These are phyloP conservation scores for Aspergillus sp. DNA, from an alignment of 2,329 filamentous ascomycete genomes.

Conservation along the genomic window DNA sequence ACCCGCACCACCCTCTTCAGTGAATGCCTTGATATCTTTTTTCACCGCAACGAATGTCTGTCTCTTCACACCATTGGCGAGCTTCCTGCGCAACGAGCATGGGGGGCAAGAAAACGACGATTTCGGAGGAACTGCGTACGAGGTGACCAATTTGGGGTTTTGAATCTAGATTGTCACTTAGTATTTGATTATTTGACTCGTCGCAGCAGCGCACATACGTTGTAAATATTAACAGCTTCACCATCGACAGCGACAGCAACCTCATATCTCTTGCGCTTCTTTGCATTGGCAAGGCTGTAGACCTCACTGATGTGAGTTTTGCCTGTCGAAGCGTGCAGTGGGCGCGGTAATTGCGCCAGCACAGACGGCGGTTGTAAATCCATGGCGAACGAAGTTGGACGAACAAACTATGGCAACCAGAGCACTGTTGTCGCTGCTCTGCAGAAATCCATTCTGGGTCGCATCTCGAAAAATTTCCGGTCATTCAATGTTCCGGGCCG, in stretches of 20 bases:
- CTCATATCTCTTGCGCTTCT: slow-evolving; percentile 63
- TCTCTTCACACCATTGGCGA: slow-evolving; percentile 48
- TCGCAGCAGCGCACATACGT: slow-evolving; percentile 46
- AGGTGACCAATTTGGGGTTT: slow-evolving; percentile 59
- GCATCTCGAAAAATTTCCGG: slow-evolving; percentile 39
- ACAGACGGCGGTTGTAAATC: slow-evolving; percentile 45
- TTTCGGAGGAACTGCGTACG: slow-evolving; percentile 62
- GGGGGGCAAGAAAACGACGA: slow-evolving; percentile 58
- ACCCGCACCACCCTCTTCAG: slow-evolving; percentile 45
- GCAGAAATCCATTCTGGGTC: slow-evolving; percentile 21
- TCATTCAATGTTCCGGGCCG: slow-evolving; percentile 27
- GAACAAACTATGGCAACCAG: slow-evolving; percentile 4
- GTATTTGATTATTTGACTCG: neutral
- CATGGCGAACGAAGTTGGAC: slow-evolving; percentile 29
- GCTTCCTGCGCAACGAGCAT: slow-evolving; percentile 57
- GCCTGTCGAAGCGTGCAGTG: slow-evolving; percentile 40
- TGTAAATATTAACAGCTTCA: slow-evolving; percentile 63
- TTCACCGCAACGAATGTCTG: slow-evolving; percentile 57
- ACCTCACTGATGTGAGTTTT: slow-evolving; percentile 48
- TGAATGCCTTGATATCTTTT: slow-evolving; percentile 54
- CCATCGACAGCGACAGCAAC: slow-evolving; percentile 60
- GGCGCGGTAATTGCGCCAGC: slow-evolving; percentile 47
- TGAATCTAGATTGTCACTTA: slow-evolving; percentile 48
- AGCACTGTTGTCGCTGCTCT: slow-evolving; percentile 14
- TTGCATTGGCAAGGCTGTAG: slow-evolving; percentile 54